Conservation (phyloP, 148 eudicot species). For the Camellia granthamiana region DNA sequence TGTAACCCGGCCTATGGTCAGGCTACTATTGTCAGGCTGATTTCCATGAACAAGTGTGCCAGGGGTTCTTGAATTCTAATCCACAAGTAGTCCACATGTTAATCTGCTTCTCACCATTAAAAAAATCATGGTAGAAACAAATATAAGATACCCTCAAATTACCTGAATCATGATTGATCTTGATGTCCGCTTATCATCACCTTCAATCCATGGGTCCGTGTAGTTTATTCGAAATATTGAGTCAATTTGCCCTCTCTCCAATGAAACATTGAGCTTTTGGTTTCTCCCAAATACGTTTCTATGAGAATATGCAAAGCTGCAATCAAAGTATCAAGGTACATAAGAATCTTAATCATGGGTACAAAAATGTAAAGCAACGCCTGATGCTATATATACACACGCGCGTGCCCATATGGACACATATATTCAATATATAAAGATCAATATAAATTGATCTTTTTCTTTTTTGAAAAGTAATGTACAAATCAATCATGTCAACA, state of each 20-base stretch:
- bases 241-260: slow-evolving; percentile 98
- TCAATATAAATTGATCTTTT: background rate
- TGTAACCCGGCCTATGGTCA: slow-evolving; percentile 85
- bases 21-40: slow-evolving; percentile 63
- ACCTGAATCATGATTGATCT: slow-evolving; percentile 95
- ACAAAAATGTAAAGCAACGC: background rate
- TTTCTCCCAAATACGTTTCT: slow-evolving; percentile 94
- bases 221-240: slow-evolving; percentile 85
- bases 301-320: slow-evolving; percentile 94
- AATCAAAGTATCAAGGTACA: slow-evolving; percentile 19
- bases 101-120: background rate
- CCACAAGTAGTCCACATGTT: background rate
- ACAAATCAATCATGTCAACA: background rate
- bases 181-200: slow-evolving; percentile 96
- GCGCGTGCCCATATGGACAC: background rate
- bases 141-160: slow-evolving; percentile 12
- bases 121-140: background rate
- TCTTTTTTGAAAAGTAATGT: background rate
- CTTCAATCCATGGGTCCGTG: slow-evolving; percentile 99
- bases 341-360: background rate
- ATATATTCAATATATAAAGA: background rate
- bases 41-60: slow-evolving; percentile 94
- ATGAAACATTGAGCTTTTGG: slow-evolving; percentile 85
- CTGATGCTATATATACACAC: background rate
- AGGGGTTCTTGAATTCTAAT: slow-evolving; percentile 91